Conservation (phyloP, 2,329 filamentous ascomycete genomes). For the Colletotrichum orbiculare region DNA sequence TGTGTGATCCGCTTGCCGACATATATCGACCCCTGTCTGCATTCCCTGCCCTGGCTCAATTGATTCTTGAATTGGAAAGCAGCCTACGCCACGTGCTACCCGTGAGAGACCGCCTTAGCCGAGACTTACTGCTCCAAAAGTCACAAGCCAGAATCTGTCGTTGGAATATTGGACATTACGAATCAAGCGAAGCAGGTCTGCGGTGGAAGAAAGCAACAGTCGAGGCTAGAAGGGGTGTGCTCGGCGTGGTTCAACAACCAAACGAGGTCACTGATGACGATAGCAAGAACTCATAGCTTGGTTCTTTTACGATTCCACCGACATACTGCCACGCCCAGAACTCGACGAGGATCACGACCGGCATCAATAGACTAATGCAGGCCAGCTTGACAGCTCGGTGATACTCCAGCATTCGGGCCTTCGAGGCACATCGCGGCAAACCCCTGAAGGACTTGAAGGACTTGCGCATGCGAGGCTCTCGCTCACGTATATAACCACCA, state of each 20-base stretch:
- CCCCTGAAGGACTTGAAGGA: not conserved
- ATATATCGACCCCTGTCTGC: slow-evolving; percentile 24
- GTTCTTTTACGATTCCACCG: slow-evolving; percentile 9
- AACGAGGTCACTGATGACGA: not conserved
- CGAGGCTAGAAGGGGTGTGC: too few relatives aligned
- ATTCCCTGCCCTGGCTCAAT: slow-evolving; percentile 6
- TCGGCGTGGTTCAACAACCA: not conserved
- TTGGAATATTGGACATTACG: too few relatives aligned
- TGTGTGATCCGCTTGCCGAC: slow-evolving; percentile 33
- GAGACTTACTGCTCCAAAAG: too few relatives aligned
- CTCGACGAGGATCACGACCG: slow-evolving; percentile 7
- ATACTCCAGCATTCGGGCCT: slow-evolving; percentile 35
- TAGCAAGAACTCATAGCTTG: not conserved
- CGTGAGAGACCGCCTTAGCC: too few relatives aligned
- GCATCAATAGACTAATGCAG: slow-evolving; percentile 28
- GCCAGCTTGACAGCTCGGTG: slow-evolving; percentile 31
- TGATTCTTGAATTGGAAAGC: not conserved
- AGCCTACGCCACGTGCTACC: slow-evolving; percentile 1
- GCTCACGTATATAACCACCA: slow-evolving; percentile 29
- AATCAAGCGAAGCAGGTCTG: too few relatives aligned
- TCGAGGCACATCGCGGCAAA: slow-evolving; percentile 28
- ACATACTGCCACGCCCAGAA: slow-evolving; percentile 15
- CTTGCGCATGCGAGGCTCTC: not conserved
- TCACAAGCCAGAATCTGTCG: too few relatives aligned
- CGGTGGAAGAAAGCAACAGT: too few relatives aligned